phyloP scores from a whole-genome alignment of 2,329 filamentous ascomycete species.

The Arthrobotrys iridis region DNA sequence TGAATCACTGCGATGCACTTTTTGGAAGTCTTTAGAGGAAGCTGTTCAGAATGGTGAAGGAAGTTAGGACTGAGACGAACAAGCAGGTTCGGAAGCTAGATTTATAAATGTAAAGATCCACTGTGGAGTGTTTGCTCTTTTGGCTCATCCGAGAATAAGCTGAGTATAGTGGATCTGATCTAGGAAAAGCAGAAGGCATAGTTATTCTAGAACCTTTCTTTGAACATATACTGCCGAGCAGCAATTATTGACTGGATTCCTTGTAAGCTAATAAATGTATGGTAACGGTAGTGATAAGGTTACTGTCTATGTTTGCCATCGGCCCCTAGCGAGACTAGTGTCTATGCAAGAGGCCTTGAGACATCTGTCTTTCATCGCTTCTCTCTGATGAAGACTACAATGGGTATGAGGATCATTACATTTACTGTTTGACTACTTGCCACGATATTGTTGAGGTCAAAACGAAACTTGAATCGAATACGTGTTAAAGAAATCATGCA shows the following conservation, averaged over 20 bases:
- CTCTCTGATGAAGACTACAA: too few relatives aligned
- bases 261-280: background rate
- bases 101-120: constrained; percentile 36
- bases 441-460: too few relatives aligned
- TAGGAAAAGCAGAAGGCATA: background rate
- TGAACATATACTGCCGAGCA: constrained; percentile 8
- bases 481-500: background rate
- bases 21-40: constrained; percentile 17
- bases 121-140: constrained; percentile 29
- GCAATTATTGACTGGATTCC: background rate
- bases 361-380: background rate
- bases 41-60: constrained; percentile 17
- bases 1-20: constrained; percentile 16
- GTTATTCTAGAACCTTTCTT: constrained; percentile 15
- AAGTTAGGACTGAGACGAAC: background rate
- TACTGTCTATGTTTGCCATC: constrained; percentile 2
- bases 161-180: background rate
- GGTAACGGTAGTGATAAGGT: background rate
- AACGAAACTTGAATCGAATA: background rate
- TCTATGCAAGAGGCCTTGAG: constrained; percentile 6
- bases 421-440: too few relatives aligned
- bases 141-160: background rate
- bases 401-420: too few relatives aligned
- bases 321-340: constrained; percentile 9
- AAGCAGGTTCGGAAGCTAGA: constrained; percentile 33